Evolutionary conservation across 495 filamentous ascomycete species (phyloP).

Genomic region (Aspergillus biplanus): DNA sequence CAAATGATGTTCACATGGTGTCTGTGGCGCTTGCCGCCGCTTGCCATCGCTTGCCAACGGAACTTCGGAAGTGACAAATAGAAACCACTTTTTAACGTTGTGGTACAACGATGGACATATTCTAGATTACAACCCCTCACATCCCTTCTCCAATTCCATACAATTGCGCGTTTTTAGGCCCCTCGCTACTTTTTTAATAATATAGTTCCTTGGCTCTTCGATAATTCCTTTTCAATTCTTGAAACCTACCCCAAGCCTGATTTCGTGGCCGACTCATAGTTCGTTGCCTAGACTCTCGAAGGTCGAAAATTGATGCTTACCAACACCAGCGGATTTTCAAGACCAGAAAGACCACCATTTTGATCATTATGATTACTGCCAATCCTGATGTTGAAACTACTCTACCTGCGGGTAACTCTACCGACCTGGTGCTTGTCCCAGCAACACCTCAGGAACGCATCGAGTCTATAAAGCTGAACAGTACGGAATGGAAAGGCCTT

Average conservation of each 20-base stretch:
- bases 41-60: slow-evolving; percentile 18
- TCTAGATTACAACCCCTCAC: background rate
- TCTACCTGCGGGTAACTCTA: slow-evolving; percentile 62
- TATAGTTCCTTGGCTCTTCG: background rate
- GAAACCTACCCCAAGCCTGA: too few relatives aligned
- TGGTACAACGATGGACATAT: background rate
- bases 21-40: slow-evolving; percentile 31
- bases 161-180: background rate
- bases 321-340: background rate
- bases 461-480: slow-evolving; percentile 68
- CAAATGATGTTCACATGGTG: slow-evolving; percentile 18
- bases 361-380: slow-evolving; percentile 40
- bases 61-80: slow-evolving; percentile 28
- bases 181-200: background rate
- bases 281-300: background rate
- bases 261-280: too few relatives aligned
- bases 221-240: background rate
- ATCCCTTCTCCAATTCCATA: background rate
- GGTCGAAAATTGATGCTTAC: background rate
- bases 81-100: slow-evolving; percentile 16
- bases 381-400: slow-evolving; percentile 23
- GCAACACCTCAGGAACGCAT: slow-evolving; percentile 68
- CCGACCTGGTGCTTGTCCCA: slow-evolving; percentile 65
- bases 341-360: background rate
- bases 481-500: slow-evolving; percentile 69